These are phyloP conservation scores for Butyriboletus loyo DNA, from an alignment of 768 basidiomycete genomes.

Conservation along the genomic window DNA sequence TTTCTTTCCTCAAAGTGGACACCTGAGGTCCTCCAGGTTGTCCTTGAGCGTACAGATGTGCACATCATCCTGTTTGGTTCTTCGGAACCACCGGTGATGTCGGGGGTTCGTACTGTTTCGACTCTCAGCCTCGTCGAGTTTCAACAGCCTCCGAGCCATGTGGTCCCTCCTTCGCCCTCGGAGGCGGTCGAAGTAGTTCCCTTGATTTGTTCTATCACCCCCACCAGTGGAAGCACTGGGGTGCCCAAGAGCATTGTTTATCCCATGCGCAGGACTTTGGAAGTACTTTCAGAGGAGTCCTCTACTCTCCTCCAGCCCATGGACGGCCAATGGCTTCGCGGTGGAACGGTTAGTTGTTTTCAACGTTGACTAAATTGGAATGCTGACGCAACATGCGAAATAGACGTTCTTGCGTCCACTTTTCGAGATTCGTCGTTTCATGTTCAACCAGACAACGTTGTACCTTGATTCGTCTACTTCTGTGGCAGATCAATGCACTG, in stretches of 20 bases:
- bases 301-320: slow-evolving; percentile 26
- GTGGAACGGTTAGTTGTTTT: slow-evolving; percentile 26
- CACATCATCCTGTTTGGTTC: slow-evolving; percentile 21
- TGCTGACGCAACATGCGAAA: background rate
- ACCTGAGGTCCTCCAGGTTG: slow-evolving; percentile 22
- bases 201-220: slow-evolving; percentile 26
- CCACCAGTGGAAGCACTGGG: slow-evolving; percentile 31
- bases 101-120: slow-evolving; percentile 15
- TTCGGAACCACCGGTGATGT: slow-evolving; percentile 8
- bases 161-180: slow-evolving; percentile 11
- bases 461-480: slow-evolving; percentile 29
- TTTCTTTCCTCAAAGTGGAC: slow-evolving; percentile 33
- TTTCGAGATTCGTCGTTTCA: slow-evolving; percentile 31
- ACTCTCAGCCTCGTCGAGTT: slow-evolving; percentile 15
- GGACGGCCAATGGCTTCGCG: slow-evolving; percentile 33
- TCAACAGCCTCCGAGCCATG: slow-evolving; percentile 5
- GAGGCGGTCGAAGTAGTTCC: slow-evolving; percentile 23
- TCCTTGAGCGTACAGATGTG: slow-evolving; percentile 24
- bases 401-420: slow-evolving; percentile 31
- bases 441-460: slow-evolving; percentile 32
- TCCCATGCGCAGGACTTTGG: slow-evolving; percentile 26
- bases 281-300: slow-evolving; percentile 26
- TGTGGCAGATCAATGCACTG: slow-evolving; percentile 26
- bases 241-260: slow-evolving; percentile 32
- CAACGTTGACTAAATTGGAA: no score